phyloP scores from a whole-genome alignment of 768 basidiomycete species.

The Trichaptum fuscoviolaceum region DNA sequence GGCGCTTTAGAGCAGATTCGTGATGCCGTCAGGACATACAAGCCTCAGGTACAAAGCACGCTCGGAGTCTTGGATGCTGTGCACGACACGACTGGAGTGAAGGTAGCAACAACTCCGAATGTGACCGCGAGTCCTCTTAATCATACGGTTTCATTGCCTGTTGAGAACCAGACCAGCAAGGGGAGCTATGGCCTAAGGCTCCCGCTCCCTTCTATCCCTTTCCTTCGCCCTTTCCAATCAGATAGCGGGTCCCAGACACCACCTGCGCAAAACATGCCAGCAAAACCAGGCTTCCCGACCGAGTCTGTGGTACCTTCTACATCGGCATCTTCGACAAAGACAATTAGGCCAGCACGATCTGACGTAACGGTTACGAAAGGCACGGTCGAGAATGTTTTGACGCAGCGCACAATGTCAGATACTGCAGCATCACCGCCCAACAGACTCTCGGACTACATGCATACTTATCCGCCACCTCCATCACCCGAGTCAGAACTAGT shows the following conservation, averaged over 20 bases:
- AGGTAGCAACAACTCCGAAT: not conserved
- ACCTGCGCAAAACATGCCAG: not conserved
- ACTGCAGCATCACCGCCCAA: not conserved
- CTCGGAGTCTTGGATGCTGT: conserved; percentile 23
- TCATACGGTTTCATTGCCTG: not conserved
- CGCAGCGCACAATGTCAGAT: not conserved
- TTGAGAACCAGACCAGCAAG: not conserved
- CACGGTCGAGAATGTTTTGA: not conserved
- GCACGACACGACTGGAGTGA: conserved; percentile 27
- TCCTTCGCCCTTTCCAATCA: not conserved
- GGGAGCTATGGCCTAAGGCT: not conserved
- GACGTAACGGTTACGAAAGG: not conserved
- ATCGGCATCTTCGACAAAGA: not conserved
- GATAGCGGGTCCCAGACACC: not conserved
- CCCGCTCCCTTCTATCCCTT: not conserved
- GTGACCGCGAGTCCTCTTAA: not conserved
- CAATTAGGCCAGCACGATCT: not conserved
- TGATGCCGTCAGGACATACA: conserved; percentile 57
- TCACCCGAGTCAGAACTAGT: conserved; percentile 18
- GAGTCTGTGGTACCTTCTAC: not conserved
- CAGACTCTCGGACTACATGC: conserved; percentile 18
- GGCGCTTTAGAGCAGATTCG: conserved; percentile 78
- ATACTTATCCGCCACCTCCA: conserved; percentile 80
- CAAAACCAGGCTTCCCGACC: not conserved
- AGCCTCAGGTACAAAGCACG: conserved; percentile 25